phyloP scores from a whole-genome alignment of 495 filamentous ascomycete genomes.

The Copromyces sp. region DNA sequence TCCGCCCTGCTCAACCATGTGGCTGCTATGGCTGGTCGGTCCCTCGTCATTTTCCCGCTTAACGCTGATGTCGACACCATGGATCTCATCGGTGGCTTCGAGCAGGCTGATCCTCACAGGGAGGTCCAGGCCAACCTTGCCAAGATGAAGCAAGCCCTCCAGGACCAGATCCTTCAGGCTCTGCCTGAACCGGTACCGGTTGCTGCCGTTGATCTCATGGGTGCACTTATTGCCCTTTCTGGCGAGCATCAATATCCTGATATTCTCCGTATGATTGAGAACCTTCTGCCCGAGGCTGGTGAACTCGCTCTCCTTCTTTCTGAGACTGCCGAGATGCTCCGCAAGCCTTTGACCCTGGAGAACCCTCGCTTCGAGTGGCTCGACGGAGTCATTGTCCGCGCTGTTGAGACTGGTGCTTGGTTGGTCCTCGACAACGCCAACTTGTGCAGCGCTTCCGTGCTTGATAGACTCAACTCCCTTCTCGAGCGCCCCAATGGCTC shows the following conservation, averaged over 20 bases:
- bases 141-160: slow-evolving; percentile 46
- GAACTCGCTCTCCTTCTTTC: slow-evolving; percentile 21
- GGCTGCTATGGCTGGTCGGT: slow-evolving; percentile 64
- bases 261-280: slow-evolving; percentile 24
- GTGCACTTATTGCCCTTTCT: slow-evolving; percentile 21
- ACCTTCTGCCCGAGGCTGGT: slow-evolving; percentile 16
- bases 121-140: slow-evolving; percentile 45
- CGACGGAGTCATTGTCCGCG: slow-evolving; percentile 81
- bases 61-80: slow-evolving; percentile 93
- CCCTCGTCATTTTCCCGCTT: slow-evolving; percentile 66
- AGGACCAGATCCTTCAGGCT: slow-evolving; percentile 39
- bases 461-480: slow-evolving; percentile 89
- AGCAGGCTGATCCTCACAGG: slow-evolving; percentile 77
- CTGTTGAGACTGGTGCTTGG: slow-evolving; percentile 81
- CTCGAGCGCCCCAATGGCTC: slow-evolving; percentile 75
- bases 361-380: slow-evolving; percentile 89
- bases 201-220: slow-evolving; percentile 33
- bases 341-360: slow-evolving; percentile 40
- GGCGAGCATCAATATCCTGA: slow-evolving; percentile 19
- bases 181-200: slow-evolving; percentile 35
- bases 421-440: slow-evolving; percentile 95
- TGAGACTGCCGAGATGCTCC: slow-evolving; percentile 27
- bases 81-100: slow-evolving; percentile 93
- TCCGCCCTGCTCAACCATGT: slow-evolving; percentile 65
- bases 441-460: slow-evolving; percentile 84